Base-by-base conservation (phyloP, 2,329 filamentous ascomycete species). In the Xylaria sp. region DNA sequence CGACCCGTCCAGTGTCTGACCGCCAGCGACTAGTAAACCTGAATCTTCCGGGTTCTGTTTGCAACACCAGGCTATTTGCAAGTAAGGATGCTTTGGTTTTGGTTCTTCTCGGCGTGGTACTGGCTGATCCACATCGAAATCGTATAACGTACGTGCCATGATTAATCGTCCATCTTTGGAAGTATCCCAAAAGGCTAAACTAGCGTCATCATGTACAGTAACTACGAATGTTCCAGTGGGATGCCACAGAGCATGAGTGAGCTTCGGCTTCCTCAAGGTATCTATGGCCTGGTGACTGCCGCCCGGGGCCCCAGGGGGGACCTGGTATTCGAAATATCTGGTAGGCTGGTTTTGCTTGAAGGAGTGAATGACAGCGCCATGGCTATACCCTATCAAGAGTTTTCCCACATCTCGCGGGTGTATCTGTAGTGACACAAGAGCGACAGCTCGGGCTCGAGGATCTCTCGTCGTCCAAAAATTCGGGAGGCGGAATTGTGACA, bases 21-120 rank as follows among this genome's bases (percentile, higher is more conserved):
- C 96, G 34, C 96, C 96, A 2, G 94, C 92, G 63, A 99, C 86
- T 45, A 99, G 81, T 28, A 99, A 84, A 1, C 90, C 95, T 20
- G 94, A 98, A 75, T 99, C 95, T 75, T 99, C 96, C 0, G 94
- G 91, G 76, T 98, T 97, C 67, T 90, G 86, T 78, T 97, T 97
- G 65, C 93, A 95, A 80, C 96, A 99, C 96, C 96, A 99, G 1
- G 90, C 87, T 64, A 98, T 89, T 70, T 90, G 90, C 68, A 89
- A 88, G 68, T 95, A 91, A 0, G 93, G 93, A 63, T 93, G 91
- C 69, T 92, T 91, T 15, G 91, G 80, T 18, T 85, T 84, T 48
- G 89, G 82, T 0, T 83, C 84, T 1, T 84, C 84, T 3, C 85
- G 80, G 0, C 81, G 74, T 15, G 83, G 78, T 0, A 85, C 84